phyloP scores from a whole-genome alignment of 352 stramenopile species.

The Blastocystis sp. region DNA sequence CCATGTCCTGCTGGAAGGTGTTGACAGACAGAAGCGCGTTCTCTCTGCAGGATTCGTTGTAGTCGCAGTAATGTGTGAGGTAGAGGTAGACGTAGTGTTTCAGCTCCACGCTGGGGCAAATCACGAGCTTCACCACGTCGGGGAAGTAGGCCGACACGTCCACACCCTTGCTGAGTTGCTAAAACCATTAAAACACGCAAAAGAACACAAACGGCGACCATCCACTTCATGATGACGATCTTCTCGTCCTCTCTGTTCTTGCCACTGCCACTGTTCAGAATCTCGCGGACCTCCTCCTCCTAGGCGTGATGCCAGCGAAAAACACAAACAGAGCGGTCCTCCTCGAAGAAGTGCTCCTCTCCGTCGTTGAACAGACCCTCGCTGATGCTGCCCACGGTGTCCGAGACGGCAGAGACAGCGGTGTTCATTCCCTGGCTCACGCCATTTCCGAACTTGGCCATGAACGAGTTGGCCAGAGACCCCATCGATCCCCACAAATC shows the following conservation, averaged over 20 bases:
- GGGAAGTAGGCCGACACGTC: constrained; percentile 82
- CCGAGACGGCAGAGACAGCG: constrained; percentile 28
- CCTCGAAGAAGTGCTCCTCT: constrained; percentile 61
- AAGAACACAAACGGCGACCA: constrained; percentile 24
- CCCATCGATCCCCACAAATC: constrained; percentile 50
- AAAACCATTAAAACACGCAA: too few species aligned
- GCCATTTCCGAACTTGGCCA: constrained; percentile 41
- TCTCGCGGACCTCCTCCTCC: constrained; percentile 44
- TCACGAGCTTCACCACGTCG: constrained; percentile 84
- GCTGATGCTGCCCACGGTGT: constrained; percentile 7
- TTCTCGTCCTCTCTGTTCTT: constrained; percentile 36
- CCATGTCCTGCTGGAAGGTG: constrained; percentile 82
- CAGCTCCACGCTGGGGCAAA: constrained; percentile 81
- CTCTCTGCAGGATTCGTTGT: constrained; percentile 81
- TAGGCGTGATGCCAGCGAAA: neutral
- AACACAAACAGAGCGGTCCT: constrained; percentile 36
- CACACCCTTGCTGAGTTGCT: constrained; percentile 46
- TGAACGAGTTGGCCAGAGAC: constrained; percentile 1
- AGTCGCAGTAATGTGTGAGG: constrained; percentile 81
- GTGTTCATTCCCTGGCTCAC: constrained; percentile 52
- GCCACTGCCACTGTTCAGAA: constrained; percentile 44
- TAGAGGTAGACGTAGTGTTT: constrained; percentile 86
- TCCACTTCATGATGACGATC: constrained; percentile 53
- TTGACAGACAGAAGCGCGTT: constrained; percentile 82
- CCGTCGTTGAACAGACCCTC: constrained; percentile 45